Evolutionary conservation across 2,329 filamentous ascomycete genomes (phyloP), one percentile per base, ranked within the genome.

Genomic region (Diaporthe sp.): DNA sequence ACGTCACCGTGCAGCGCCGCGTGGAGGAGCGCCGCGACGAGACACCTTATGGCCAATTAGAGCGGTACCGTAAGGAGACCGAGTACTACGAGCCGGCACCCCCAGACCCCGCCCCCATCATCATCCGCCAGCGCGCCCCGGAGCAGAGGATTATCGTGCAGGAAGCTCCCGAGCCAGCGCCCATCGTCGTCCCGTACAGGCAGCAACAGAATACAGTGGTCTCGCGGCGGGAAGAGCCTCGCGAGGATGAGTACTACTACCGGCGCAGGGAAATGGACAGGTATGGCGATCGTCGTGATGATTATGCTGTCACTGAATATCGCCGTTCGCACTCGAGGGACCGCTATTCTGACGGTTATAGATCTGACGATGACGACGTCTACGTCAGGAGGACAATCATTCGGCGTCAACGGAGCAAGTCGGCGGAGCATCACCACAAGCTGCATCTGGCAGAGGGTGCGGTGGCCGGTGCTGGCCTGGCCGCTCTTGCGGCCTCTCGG

Each of bases 391-490:
- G 86, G 84, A 90, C 75, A 63, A 80, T 88, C 55, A 82, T 89
- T 44, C 87, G 85, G 25, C 86, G 87, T 27, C 88, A 89, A 25
- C 85, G 87, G 56, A 90, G 88, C 75, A 83, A 83, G 17, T 88
- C 87, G 76, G 82, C 85, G 6, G 85, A 85, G 53, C 83, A 86
- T 66, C 86, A 90, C 76, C 89, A 89, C 77, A 91, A 87, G 80
- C 88, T 88, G 55, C 88, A 92, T 77, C 81, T 93, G 7, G 91
- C 91, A 30, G 90, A 92, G 78, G 91, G 91, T n/a, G 91, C 90
- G 13, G 84, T 92, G 22, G 91, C 91, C 37, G 91, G 90, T 22
- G 91, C 91, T 25, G 91, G 91, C 65, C 81, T 91, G 10, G 88
- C 89, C 15, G 91, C 91, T n/a, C 81, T 92, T 3, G 81, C 92